phyloP scores from a whole-genome alignment of 805 yeast genomes.

The Kuraishia molischiana region DNA sequence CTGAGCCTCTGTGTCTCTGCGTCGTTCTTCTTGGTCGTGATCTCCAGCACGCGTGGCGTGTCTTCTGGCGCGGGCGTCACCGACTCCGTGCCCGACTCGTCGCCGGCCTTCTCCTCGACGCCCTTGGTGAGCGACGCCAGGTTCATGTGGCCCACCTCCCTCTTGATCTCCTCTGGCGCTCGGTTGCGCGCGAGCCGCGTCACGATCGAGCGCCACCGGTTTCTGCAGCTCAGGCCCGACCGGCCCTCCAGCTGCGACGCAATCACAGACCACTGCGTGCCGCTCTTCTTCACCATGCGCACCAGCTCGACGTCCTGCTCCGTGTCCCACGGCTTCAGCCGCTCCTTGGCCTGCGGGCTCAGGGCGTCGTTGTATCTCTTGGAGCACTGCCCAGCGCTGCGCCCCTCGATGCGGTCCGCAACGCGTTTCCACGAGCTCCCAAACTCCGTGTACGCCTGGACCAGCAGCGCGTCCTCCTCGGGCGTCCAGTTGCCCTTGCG shows the following conservation, averaged over 20 bases:
- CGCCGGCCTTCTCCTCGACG: conserved; percentile 20
- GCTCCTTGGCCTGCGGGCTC: conserved; percentile 69
- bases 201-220: conserved; percentile 84
- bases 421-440: conserved; percentile 88
- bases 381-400: conserved; percentile 94
- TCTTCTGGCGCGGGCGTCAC: conserved; percentile 1
- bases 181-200: conserved; percentile 64
- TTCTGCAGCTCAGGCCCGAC: conserved; percentile 84
- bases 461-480: conserved; percentile 61
- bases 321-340: conserved; percentile 70
- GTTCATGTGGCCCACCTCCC: conserved; percentile 34
- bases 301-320: conserved; percentile 70
- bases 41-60: too few relatives aligned
- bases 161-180: conserved; percentile 43
- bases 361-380: conserved; percentile 83
- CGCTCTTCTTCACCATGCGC: conserved; percentile 56
- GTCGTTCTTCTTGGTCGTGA: neutral
- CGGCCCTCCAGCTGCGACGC: conserved; percentile 64
- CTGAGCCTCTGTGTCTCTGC: neutral
- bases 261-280: conserved; percentile 86
- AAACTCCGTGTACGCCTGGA: conserved; percentile 51
- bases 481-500: conserved; percentile 82
- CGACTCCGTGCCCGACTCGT: conserved; percentile 2
- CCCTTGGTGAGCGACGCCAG: conserved; percentile 15
- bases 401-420: conserved; percentile 62